Conservation (phyloP, 2,329 filamentous ascomycete genomes). For the Pyricularia pennisetigena region DNA sequence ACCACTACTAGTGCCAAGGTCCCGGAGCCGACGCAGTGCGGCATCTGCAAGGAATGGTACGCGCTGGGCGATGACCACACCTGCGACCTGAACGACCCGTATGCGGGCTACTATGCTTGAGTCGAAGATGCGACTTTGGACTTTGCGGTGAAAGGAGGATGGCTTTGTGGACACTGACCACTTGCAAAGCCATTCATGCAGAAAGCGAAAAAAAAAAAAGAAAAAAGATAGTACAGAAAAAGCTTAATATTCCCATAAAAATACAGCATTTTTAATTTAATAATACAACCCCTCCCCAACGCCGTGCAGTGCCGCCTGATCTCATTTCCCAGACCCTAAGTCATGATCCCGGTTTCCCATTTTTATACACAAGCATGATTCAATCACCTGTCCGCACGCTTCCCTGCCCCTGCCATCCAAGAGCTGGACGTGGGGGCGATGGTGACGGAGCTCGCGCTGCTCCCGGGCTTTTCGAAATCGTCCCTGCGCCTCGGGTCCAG, state of each 20-base stretch:
- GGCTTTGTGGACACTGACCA: no score
- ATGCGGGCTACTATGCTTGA: background rate
- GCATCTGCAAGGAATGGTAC: background rate
- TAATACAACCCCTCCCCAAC: background rate
- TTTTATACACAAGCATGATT: background rate
- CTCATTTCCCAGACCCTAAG: no score
- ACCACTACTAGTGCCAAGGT: background rate
- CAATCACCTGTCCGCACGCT: background rate
- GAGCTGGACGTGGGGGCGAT: background rate
- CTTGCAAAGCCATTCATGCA: no score
- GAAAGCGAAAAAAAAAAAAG: no score
- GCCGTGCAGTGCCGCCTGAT: no score
- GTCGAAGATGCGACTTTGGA: background rate
- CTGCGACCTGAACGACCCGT: background rate
- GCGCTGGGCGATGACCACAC: background rate
- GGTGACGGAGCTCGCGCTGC: background rate
- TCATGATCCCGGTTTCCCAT: background rate
- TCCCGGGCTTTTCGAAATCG: background rate
- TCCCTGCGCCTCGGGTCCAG: conserved; percentile 5
- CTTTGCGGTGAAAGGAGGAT: background rate
- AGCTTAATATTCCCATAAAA: background rate
- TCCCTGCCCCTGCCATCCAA: background rate
- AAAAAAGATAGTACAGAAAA: background rate
- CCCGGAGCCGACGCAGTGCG: background rate
- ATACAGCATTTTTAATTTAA: background rate